Conservation (phyloP, 805 yeast genomes). For the Ogataea degrootiae region DNA sequence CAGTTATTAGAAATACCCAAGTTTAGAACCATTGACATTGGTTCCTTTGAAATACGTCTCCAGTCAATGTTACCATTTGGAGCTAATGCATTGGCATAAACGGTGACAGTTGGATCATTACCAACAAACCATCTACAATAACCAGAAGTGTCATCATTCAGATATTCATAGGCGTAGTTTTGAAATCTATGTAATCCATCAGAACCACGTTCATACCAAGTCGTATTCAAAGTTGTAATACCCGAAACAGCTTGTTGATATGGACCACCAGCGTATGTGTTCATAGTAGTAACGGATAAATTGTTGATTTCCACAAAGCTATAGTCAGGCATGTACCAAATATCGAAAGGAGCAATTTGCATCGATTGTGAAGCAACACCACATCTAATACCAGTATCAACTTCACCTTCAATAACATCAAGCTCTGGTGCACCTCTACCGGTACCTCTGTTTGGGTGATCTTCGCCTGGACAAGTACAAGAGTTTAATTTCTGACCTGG, state of each 20-base stretch:
- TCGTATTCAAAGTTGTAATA: conserved; percentile 66
- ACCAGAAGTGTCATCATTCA: conserved; percentile 65
- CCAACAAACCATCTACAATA: conserved; percentile 89
- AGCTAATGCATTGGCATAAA: conserved; percentile 69
- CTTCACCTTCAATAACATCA: conserved; percentile 85
- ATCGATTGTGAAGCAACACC: conserved; percentile 89
- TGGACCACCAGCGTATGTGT: conserved; percentile 89
- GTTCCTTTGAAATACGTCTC: conserved; percentile 82
- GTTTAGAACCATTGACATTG: conserved; percentile 85
- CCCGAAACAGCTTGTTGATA: conserved; percentile 90
- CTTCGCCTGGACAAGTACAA: conserved; percentile 79
- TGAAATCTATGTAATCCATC: conserved; percentile 52
- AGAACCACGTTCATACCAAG: conserved; percentile 75
- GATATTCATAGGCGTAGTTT: conserved; percentile 70
- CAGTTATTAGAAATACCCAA: conserved; percentile 88
- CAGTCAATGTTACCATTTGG: conserved; percentile 89
- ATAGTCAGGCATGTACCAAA: conserved; percentile 92
- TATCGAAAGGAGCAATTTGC: conserved; percentile 91
- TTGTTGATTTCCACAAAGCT: conserved; percentile 72
- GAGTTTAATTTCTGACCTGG: conserved; percentile 77
- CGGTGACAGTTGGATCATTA: conserved; percentile 65
- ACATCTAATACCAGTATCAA: conserved; percentile 41
- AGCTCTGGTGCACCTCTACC: conserved; percentile 98
- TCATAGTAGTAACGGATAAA: conserved; percentile 67
- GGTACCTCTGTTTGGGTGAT: conserved; percentile 80